Conservation (phyloP, 2,329 filamentous ascomycete species). For the Epichloe sp. region DNA sequence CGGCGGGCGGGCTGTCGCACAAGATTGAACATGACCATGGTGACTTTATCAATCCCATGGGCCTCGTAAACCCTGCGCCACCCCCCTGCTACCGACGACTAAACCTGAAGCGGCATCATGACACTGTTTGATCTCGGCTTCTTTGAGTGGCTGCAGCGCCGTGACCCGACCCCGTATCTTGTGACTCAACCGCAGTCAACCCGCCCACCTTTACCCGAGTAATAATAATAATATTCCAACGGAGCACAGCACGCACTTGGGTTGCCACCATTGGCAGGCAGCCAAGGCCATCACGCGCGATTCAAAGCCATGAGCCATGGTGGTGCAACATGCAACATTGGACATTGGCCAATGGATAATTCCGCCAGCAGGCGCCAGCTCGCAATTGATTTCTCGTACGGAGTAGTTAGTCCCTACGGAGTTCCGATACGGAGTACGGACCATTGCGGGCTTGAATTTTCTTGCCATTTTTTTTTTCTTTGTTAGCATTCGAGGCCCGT, state of each 20-base stretch:
- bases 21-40: too few species aligned
- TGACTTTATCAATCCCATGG: not conserved
- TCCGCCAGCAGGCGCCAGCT: not conserved
- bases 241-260: too few species aligned
- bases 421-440: too few species aligned
- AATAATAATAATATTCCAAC: too few species aligned
- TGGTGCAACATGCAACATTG: not conserved
- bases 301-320: not conserved
- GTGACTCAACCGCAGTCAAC: not conserved
- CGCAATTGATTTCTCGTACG: not conserved
- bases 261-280: too few species aligned
- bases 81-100: conserved; percentile 2
- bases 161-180: conserved; percentile 1
- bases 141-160: conserved; percentile 1
- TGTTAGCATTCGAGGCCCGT: too few species aligned
- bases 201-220: too few species aligned
- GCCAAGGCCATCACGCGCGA: too few species aligned
- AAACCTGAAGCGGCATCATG: conserved; percentile 3
- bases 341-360: conserved; percentile 1
- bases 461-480: too few species aligned
- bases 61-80: conserved; percentile 1
- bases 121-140: conserved; percentile 3
- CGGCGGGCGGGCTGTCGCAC: too few species aligned
- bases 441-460: too few species aligned
- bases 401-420: too few species aligned